Evolutionary conservation across 495 filamentous ascomycete species (phyloP), one percentile per base, ranked within the genome.

Genomic region (Penicillium pulvis): DNA sequence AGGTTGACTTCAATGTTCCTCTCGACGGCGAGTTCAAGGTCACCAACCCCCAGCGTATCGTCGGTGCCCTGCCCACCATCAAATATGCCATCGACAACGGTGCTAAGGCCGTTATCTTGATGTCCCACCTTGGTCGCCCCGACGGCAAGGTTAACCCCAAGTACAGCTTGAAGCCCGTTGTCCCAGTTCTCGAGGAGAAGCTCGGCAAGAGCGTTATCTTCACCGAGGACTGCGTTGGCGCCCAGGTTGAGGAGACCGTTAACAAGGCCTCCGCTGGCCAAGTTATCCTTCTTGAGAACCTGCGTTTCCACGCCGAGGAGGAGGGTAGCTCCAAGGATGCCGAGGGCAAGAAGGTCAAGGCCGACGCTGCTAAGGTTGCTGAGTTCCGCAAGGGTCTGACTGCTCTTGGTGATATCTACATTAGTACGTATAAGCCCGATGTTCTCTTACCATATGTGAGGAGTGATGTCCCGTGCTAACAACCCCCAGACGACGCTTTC

Each of bases 1-100:
- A 97, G 93, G 93, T 99, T 66, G 94, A 99, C 82, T 99, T 99
- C 86, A 99, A 99, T 79, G 94, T 99, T 51, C 94, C 94, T 63
- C 91, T 97, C 71, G 90, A 98, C 71, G 83, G 80, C 61, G 79
- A 92, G 59, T 89, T 89, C 81, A 92, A 93, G n/a, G 84, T 97
- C 73, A 97, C 94, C 72, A 98, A 98, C 84, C 90, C 87, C 75
- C 95, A 98, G 78, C 93, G 94, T 77, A 98, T 99, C 67, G 93
- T 92, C 71, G 94, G 94, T 71, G 94, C 94, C 68, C 77, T 98
- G 64, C 94, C 95, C 69, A 97, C 94, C 60, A 98, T 99, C 83
- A 97, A 96, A 80, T 93, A 99, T 75, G 95, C 94, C 73, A 81
- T 93, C 70, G 92, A 97, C 65, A 72, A 97, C 79, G 90, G 90